These are phyloP conservation scores for Coriolopsis trogii DNA, from an alignment of 1,284 basidiomycete species.

Conservation along the genomic window DNA sequence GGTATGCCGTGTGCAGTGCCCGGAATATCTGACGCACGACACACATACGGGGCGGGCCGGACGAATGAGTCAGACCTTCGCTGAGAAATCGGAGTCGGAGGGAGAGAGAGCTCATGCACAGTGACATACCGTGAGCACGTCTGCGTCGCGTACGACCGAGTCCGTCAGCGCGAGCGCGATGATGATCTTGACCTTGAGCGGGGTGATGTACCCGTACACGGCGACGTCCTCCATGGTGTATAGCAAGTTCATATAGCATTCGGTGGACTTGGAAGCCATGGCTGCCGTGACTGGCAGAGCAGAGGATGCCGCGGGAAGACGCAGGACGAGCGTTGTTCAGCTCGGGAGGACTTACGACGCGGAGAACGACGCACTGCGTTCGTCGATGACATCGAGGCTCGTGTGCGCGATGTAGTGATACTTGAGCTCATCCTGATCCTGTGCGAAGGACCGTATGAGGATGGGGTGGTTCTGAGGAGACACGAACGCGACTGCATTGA, in stretches of 20 bases:
- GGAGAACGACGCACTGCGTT: conserved; percentile 47
- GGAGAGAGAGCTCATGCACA: neutral
- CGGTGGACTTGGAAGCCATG: conserved; percentile 56
- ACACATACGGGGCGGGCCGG: neutral
- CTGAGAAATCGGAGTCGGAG: neutral
- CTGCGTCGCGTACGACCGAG: conserved; percentile 73
- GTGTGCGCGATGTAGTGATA: conserved; percentile 85
- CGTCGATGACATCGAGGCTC: conserved; percentile 79
- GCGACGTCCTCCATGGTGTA: conserved; percentile 83
- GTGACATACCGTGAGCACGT: conserved; percentile 62
- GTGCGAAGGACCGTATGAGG: conserved; percentile 68
- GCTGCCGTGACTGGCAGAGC: conserved; percentile 49
- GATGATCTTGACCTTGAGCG: conserved; percentile 80
- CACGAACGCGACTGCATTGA: conserved; percentile 80
- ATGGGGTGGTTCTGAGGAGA: conserved; percentile 82
- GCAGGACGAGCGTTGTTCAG: conserved; percentile 5
- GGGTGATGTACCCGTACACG: conserved; percentile 83
- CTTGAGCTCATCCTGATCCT: conserved; percentile 66
- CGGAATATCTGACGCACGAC: conserved; percentile 66
- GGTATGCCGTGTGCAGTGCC: conserved; percentile 81
- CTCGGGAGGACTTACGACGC: conserved; percentile 7
- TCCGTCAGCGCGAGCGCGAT: conserved; percentile 77
- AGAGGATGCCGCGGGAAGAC: neutral
- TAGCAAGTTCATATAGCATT: conserved; percentile 77
- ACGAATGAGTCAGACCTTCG: neutral